These are phyloP conservation scores for Fusarium zealandicum DNA, from an alignment of 2,329 filamentous ascomycete species.

Conservation along the genomic window DNA sequence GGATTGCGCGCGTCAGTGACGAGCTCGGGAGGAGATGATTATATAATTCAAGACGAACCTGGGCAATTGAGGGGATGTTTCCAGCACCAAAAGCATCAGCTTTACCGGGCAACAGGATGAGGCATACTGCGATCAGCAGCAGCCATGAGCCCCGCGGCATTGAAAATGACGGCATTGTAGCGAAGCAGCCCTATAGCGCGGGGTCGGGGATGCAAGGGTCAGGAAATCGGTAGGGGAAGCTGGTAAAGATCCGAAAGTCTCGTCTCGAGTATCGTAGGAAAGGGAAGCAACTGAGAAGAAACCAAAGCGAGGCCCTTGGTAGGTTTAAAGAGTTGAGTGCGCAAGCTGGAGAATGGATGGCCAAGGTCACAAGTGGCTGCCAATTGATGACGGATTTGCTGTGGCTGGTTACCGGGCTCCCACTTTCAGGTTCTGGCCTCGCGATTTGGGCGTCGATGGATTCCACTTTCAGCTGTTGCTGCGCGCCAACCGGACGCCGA, in stretches of 20 bases:
- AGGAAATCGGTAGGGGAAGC: neutral
- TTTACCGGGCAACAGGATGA: constrained; percentile 64
- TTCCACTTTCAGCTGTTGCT: constrained; percentile 18
- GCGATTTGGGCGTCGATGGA: constrained; percentile 1
- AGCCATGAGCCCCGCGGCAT: constrained; percentile 59
- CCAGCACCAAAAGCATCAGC: constrained; percentile 72
- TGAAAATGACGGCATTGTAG: constrained; percentile 56
- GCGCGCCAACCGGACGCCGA: neutral
- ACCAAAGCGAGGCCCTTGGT: neutral
- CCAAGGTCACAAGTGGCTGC: constrained; percentile 28
- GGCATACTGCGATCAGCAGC: constrained; percentile 56
- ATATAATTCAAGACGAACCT: constrained; percentile 42
- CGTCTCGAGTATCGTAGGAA: neutral
- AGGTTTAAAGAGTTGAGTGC: constrained; percentile 22
- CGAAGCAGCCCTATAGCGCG: constrained; percentile 38
- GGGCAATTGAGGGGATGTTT: constrained; percentile 72
- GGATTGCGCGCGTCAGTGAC: constrained; percentile 20
- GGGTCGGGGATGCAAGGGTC: constrained; percentile 21
- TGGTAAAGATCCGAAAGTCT: neutral
- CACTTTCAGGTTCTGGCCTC: neutral
- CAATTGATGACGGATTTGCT: constrained; percentile 39
- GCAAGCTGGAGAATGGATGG: constrained; percentile 12
- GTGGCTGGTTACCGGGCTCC: constrained; percentile 33
- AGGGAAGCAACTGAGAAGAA: neutral
- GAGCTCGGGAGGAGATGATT: neutral